Base-by-base conservation (phyloP, 352 stramenopile species). In the Phytopythium ostracodes region DNA sequence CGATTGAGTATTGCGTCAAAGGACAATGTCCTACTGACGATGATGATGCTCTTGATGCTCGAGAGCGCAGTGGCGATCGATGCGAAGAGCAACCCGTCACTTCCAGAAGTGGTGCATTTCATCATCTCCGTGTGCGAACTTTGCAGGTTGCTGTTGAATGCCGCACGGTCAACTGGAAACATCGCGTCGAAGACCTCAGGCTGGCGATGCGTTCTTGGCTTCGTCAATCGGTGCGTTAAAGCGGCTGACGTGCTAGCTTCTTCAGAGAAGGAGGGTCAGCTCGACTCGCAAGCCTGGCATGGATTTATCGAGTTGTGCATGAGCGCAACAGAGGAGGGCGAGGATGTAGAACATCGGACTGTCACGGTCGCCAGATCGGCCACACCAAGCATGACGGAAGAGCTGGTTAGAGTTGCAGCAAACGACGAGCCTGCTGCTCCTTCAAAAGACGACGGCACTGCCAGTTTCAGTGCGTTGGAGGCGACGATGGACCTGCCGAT, bases 31-130 rank as follows among this genome's bases (percentile, higher is more conserved):
- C 6, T 46, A 9, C n/a, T 47, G 33, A 20, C 25, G 10, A 33
- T 58, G n/a, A 35, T 36, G 29, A 10, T 58, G n/a, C 1, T 47
- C 24, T 14, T 58, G 33, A 25, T 58, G 33, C 52, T 58, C 20
- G 52, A 47, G 38, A 58, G 52, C 35, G 52, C 52, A 0, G 38
- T 58, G 31, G 52, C 35, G 31, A 58, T 58, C 31, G 52, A 58
- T n/a, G 52, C 52, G 10, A 58, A 58, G 35, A 58, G 38, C 35
- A 58, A 58, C n/a, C 52, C 35, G 24, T 58, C 52, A 14, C 24
- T 58, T 5, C n/a, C 20, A 2, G 52, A 47, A 14, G 35, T 22
- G 35, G 52, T 31, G 33, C 31, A n/a, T 9, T 35, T 46, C 4
- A 18, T 46, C 17, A 22, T 47, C 5, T n/a, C n/a, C 0, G 33